Base-by-base conservation (phyloP, 768 basidiomycete genomes). In the Mycena alexandri region DNA sequence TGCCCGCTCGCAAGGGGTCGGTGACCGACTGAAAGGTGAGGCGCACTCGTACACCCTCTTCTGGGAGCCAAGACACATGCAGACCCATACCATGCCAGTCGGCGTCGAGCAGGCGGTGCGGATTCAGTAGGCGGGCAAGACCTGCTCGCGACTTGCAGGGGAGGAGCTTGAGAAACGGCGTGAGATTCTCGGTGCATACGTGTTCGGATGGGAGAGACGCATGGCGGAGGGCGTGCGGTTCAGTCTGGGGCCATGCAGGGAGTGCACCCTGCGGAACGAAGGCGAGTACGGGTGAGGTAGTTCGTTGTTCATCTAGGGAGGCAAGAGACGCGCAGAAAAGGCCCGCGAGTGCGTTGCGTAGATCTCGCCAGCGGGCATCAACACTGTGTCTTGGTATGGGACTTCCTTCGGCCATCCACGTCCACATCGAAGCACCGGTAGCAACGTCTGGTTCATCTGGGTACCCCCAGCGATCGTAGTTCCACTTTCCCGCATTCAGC, bases 171-270 rank as follows among this genome's bases (percentile, higher is more conserved):
- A 98, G 85, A 80, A 99, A 98, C 0, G 98, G 97, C 0, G 97
- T 98, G 11, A 99, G 82, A 74, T 98, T 98, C 76, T 99, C 98
- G 6, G 97, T 99, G 75, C 97, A 99, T n/a, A 98, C 93, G 71
- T 90, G 84, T 75, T 96, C 94, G 4, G 90, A 93, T 9, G 93
- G 92, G 21, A 92, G 85, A 10, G 88, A 87, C 2, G 92, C 93
- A 72, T 96, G 91, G 65, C 90, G 89, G 25, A 95, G 83, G 50
- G 83, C 81, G 64, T 92, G 86, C 16, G 82, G 79, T 12, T 76
- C 69, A 33, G 25, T 34, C 29, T 57, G 43, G 12, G 81, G 78
- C 78, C 84, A 83, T 53, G 79, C 75, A 0, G 87, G 87, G 3
- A 90, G 77, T 13, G 81, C 79, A 33, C 91, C 91, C 70, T 89